Base-by-base conservation (phyloP, 2,329 filamentous ascomycete species). In the Pestalotiopsis sp. region DNA sequence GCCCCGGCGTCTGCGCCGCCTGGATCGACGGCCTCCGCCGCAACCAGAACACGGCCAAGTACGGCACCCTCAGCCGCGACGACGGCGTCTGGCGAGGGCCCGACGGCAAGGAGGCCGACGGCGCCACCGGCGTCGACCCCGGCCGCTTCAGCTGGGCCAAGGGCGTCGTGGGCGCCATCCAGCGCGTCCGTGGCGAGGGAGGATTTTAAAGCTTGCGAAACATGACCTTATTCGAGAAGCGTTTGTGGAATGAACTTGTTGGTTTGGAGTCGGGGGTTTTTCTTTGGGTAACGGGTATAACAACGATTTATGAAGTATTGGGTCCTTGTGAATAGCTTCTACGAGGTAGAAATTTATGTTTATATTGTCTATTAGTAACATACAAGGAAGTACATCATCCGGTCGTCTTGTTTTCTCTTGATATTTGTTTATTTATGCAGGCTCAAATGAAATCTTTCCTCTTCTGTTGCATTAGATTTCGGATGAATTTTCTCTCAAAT, bases 41-140 rank as follows among this genome's bases (percentile, higher is more conserved):
- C 26, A 92, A 92, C 73, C 90, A 93, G 75, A 92, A 92, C 71
- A 92, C 91, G 0, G 82, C 81, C 30, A 71, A 77, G 2, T 92
- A 87, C 74, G 90, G 90, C 0, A 78, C 79, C 17, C 85, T 87
- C 0, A 81, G 74, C 17, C 76, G 71, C 52, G 78, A 83, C 22
- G 89, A 91, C 75, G 89, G 89, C 0, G 83, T 89, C 65, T 92
- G 89, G 89, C 84, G 86, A 69, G 86, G 91, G 73, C 73, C 76
- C 4, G 77, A 81, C 1, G 85, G 84, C 0, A 77, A 81, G 26
- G 76, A 82, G 72, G 81, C 71, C 5, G 59, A 73, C 22, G 76
- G 76, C n/a, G 72, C 73, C 9, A 77, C 91, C 88, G 20, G 86
- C 81, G 69, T 92, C 83, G 3, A 89, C 84, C 60, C 91, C 75